Percentiles rank a stretch among this genome's conserved stretches.
phyloP scores from a whole-genome alignment of 2,329 filamentous ascomycete genomes.

The Emericellopsis cladophorae region DNA sequence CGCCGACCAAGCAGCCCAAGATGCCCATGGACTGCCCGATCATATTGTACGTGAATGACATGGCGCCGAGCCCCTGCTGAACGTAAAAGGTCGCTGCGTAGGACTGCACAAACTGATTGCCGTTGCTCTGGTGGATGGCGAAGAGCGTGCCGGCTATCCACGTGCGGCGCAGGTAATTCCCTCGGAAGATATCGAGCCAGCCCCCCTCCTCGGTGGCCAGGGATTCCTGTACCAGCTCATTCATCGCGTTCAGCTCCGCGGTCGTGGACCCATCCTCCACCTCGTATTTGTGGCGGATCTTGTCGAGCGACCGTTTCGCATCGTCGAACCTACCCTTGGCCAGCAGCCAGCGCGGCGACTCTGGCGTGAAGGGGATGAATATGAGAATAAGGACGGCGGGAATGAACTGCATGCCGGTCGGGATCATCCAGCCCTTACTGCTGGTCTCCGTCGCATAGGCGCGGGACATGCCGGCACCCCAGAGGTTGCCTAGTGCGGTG shows the following conservation, averaged over 20 bases:
- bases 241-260: background rate
- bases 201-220: background rate
- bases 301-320: background rate
- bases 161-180: conserved; percentile 2
- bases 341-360: conserved; percentile 47
- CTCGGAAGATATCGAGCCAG: conserved; percentile 2
- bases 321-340: conserved; percentile 26
- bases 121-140: conserved; percentile 9
- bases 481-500: conserved; percentile 4
- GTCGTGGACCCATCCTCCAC: background rate
- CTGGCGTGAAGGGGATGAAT: conserved; percentile 35
- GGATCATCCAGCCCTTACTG: conserved; percentile 5
- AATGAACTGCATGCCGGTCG: conserved; percentile 5
- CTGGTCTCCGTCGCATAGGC: conserved; percentile 3
- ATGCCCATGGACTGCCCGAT: conserved; percentile 7
- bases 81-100: conserved; percentile 5
- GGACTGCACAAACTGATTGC: conserved; percentile 8
- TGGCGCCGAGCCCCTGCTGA: conserved; percentile 1
- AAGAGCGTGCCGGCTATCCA: conserved; percentile 4
- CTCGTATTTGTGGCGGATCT: background rate
- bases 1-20: conserved; percentile 5
- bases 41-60: conserved; percentile 3
- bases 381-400: conserved; percentile 3
- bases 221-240: conserved; percentile 1
- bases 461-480: conserved; percentile 5